Evolutionary conservation across 106 monocot species (phyloP), one percentile per base, ranked within the genome.

Genomic region (Dioscorea alata): DNA sequence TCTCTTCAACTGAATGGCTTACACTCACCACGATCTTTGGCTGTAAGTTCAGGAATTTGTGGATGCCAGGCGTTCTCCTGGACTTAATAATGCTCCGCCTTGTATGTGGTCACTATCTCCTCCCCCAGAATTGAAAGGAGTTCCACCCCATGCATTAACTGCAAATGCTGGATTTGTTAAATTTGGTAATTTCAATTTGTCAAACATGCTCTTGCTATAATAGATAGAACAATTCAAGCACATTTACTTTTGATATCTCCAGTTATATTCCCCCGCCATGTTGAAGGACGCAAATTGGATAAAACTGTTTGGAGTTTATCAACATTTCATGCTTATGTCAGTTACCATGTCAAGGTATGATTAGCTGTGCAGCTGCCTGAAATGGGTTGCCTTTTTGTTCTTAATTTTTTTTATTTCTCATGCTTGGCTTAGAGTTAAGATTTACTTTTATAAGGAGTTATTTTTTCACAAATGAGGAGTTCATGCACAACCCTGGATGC

Each of bases 271-370:
- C 86, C 92, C 23, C 80, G 84, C 12, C 92, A 92, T 73, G 85
- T 86, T 68, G 89, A 97, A 65, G 87, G 82, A 10, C 69, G 83
- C 59, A 99, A 85, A 69, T 58, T 99, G 18, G 97, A 99, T 63
- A 89, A 70, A 76, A 86, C 83, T 50, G 92, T 89, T 31, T 97
- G 97, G 97, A 87, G 82, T 71, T 71, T 97, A 67, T 89, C 87
- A 56, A 92, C 97, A 32, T 99, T 99, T 79, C 97, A 92, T 83
- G 97, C 97, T 17, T 99, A 92, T 83, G 92, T 99, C 70, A 99
- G 91, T 74, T 99, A 99, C 71, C 92, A 99, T 75, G 92, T 99
- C 51, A 99, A 99, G 74, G 92, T 99, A 49, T 59, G 54, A 13
- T 14, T 23, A 42, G 6, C 5, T 42, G 6, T 42, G 5, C 42